These are phyloP conservation scores for Candida insectorum DNA, from an alignment of 805 yeast species.

Conservation along the genomic window DNA sequence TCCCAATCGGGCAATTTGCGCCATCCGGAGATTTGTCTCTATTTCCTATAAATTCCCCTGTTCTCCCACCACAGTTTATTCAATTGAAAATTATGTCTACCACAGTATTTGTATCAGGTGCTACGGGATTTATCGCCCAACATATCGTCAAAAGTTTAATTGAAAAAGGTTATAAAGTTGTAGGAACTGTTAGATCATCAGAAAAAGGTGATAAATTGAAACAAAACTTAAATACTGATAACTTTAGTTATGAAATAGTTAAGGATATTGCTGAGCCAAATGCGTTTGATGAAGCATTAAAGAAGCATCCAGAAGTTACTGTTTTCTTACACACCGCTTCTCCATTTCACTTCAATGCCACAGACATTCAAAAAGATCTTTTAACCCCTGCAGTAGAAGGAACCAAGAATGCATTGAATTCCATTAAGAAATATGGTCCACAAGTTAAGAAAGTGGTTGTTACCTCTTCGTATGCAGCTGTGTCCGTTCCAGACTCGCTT, in stretches of 20 bases:
- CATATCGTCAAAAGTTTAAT: conserved; percentile 43
- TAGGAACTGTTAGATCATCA: conserved; percentile 18
- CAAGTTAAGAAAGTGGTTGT: conserved; percentile 42
- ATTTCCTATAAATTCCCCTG: too few relatives aligned
- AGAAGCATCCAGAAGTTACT: conserved; percentile 47
- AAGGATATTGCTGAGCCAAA: conserved; percentile 43
- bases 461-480: conserved; percentile 55
- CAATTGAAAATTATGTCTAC: conserved; percentile 3
- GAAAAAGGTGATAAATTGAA: conserved; percentile 28
- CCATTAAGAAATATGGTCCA: conserved; percentile 43
- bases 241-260: conserved; percentile 44
- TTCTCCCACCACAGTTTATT: too few relatives aligned
- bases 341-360: conserved; percentile 47
- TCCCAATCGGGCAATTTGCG: too few relatives aligned
- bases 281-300: conserved; percentile 45
- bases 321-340: conserved; percentile 62
- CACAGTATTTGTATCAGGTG: conserved; percentile 48
- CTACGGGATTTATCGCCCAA: conserved; percentile 52
- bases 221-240: conserved; percentile 23
- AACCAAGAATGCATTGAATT: conserved; percentile 48
- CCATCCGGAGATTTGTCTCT: too few relatives aligned
- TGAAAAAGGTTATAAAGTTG: conserved; percentile 39
- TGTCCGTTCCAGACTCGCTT: conserved; percentile 23
- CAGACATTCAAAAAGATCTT: conserved; percentile 47
- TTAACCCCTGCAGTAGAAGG: conserved; percentile 57